phyloP scores from a whole-genome alignment of 371 early-diverging fungal genomes.

The Smittium mucronatum region DNA sequence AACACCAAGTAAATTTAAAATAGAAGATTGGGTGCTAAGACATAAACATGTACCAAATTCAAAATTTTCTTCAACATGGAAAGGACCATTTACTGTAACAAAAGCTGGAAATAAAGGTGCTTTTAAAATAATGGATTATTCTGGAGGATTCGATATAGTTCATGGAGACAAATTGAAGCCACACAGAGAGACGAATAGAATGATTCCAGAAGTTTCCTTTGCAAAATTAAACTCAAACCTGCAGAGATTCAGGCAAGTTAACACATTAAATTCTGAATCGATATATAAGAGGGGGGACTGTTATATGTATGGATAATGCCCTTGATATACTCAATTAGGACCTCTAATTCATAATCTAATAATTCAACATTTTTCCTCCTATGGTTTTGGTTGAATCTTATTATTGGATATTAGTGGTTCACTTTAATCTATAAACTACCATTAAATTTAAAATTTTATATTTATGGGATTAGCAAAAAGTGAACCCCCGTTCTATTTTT shows the following conservation, averaged over 20 bases:
- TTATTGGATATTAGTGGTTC: not conserved
- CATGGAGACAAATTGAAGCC: slow-evolving; percentile 5
- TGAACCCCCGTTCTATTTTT: not conserved
- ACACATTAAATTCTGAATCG: not conserved
- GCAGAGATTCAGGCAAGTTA: not conserved
- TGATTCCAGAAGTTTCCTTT: slow-evolving; percentile 2
- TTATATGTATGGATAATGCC: not conserved
- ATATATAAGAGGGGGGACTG: slow-evolving; percentile 1
- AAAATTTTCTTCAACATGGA: not conserved
- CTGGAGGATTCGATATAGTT: not conserved
- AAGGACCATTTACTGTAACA: slow-evolving; percentile 7
- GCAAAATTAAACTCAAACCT: not conserved
- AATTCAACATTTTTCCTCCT: not conserved
- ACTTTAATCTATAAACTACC: not conserved
- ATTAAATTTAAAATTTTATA: not conserved
- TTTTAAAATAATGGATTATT: not conserved
- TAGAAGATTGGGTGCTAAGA: slow-evolving; percentile 2
- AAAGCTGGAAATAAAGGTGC: not conserved
- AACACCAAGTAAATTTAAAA: not conserved
- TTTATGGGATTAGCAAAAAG: not conserved
- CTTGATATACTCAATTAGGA: not conserved
- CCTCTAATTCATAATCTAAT: not conserved
- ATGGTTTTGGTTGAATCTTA: not conserved
- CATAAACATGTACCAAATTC: not conserved
- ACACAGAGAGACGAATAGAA: not conserved